Evolutionary conservation across 169 alveolate species (phyloP).

Genomic region (Cryptosporidium viatorum): DNA sequence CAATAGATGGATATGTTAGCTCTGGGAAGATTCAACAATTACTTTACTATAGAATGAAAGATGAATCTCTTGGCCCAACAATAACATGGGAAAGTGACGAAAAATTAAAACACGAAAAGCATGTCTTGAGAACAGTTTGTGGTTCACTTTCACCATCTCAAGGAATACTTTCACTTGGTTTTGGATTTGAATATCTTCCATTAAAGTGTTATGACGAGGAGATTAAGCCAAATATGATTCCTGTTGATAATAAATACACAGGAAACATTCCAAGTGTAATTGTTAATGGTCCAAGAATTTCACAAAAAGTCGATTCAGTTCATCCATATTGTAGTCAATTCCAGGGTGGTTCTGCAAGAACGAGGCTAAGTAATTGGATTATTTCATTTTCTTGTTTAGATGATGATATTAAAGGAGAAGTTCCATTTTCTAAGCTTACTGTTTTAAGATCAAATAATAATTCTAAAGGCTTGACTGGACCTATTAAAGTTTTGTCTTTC

Average conservation of each 20-base stretch:
- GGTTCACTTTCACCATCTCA: conserved; percentile 48
- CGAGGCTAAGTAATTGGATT: conserved; percentile 63
- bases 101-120: conserved; percentile 24
- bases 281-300: conserved; percentile 59
- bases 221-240: conserved; percentile 42
- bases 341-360: conserved; percentile 75
- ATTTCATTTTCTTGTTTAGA: conserved; percentile 66
- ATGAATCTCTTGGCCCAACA: conserved; percentile 30
- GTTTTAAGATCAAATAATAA: conserved; percentile 4
- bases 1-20: conserved; percentile 54
- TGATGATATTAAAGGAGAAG: conserved; percentile 43
- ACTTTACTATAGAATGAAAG: conserved; percentile 60
- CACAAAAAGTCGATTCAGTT: conserved; percentile 44
- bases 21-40: conserved; percentile 69
- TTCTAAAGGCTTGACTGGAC: conserved; percentile 9
- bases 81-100: conserved; percentile 59
- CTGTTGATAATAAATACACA: conserved; percentile 29
- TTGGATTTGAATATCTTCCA: conserved; percentile 70
- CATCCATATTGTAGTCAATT: conserved; percentile 60
- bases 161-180: conserved; percentile 49
- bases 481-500: conserved; percentile 15
- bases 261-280: conserved; percentile 41
- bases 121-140: conserved; percentile 49
- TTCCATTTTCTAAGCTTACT: conserved; percentile 55
- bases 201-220: conserved; percentile 20